Evolutionary conservation across 352 stramenopile species (phyloP), one percentile per base, ranked within the genome.

Genomic region (Phytophthora vignae): DNA sequence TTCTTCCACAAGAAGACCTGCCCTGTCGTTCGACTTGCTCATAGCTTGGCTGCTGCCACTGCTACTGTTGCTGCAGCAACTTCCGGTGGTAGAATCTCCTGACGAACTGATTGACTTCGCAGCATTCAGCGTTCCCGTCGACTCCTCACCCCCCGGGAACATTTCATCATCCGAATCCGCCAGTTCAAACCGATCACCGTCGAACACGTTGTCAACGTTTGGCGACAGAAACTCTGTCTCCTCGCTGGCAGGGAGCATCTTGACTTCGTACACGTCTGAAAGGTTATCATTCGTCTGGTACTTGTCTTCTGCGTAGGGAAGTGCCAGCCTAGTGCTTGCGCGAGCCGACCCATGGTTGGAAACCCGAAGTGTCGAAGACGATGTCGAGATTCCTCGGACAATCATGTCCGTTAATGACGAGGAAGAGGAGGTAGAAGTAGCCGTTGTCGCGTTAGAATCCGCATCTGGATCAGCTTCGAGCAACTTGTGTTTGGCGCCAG

Each of bases 61-160:
- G 44, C 71, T 66, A 52, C 54, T 73, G n/a, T 69, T 78, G 67
- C 77, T 83, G 31, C 67, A 76, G 50, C 75, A 81, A 19, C 75
- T 84, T 57, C 77, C 77, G 6, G 71, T 80, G 12, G 81, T 85
- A 5, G 77, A 89, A 48, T 80, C 81, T 56, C 74, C 81, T 27
- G 69, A 77, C 3, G 77, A 87, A 19, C 65, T 68, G 14, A 77
- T 71, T 9, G 81, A 84, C 60, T 84, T 81, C 14, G 60, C 49
- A 12, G 54, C 63, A 33, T 65, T 81, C 63, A 63, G 60, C 25
- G 62, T 74, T 66, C 58, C 58, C 40, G 50, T 50, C 64, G 77
- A 87, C 21, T 76, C 65, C 19, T 78, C 67, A 5, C 53, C 58
- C 22, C 71, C 66, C 46, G 68, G 29, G 31, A 71, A 77, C 15